A percentile compares a stretch with the other conserved stretches of the same genome.
phyloP scores from a whole-genome alignment of 495 filamentous ascomycete genomes.

The Chaetomium tenue region DNA sequence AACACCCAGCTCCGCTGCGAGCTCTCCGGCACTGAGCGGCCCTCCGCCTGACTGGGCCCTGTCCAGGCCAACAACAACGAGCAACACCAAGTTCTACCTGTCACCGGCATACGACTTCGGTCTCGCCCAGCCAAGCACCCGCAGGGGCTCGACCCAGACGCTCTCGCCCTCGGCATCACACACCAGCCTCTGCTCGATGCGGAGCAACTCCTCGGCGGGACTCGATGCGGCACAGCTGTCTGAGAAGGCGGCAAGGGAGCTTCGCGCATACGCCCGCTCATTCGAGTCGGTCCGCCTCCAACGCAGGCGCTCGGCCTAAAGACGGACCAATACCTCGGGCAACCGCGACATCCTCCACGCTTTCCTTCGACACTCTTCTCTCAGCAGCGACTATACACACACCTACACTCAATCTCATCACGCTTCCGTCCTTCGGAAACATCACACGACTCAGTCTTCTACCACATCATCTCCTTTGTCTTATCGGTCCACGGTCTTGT shows the following conservation, averaged over 20 bases:
- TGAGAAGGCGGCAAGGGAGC: slow-evolving; percentile 72
- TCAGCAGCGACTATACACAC: slow-evolving; percentile 35
- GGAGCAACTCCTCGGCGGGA: slow-evolving; percentile 57
- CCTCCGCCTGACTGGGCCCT: slow-evolving; percentile 50
- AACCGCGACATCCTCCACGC: slow-evolving; percentile 18
- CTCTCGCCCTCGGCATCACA: slow-evolving; percentile 82
- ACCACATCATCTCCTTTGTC: slow-evolving; percentile 36
- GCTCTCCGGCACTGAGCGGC: slow-evolving; percentile 49
- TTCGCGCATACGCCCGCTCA: slow-evolving; percentile 79
- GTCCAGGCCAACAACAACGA: slow-evolving; percentile 34
- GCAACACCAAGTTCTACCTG: slow-evolving; percentile 60
- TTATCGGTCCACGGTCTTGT: slow-evolving; percentile 35
- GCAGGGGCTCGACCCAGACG: slow-evolving; percentile 37
- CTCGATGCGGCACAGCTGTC: slow-evolving; percentile 60
- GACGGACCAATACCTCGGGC: slow-evolving; percentile 18
- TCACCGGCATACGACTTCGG: slow-evolving; percentile 69
- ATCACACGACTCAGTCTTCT: slow-evolving; percentile 30
- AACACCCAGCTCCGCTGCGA: slow-evolving; percentile 53
- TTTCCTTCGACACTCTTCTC: slow-evolving; percentile 23
- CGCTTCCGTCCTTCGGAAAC: slow-evolving; percentile 21
- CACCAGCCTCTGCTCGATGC: slow-evolving; percentile 77
- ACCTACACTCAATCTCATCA: slow-evolving; percentile 36
- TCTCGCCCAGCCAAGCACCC: slow-evolving; percentile 44
- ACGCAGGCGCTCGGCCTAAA: slow-evolving; percentile 50
- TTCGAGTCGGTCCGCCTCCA: slow-evolving; percentile 75